phyloP scores from a whole-genome alignment of 305 asterid species.

The Caryopteris hybrid region DNA sequence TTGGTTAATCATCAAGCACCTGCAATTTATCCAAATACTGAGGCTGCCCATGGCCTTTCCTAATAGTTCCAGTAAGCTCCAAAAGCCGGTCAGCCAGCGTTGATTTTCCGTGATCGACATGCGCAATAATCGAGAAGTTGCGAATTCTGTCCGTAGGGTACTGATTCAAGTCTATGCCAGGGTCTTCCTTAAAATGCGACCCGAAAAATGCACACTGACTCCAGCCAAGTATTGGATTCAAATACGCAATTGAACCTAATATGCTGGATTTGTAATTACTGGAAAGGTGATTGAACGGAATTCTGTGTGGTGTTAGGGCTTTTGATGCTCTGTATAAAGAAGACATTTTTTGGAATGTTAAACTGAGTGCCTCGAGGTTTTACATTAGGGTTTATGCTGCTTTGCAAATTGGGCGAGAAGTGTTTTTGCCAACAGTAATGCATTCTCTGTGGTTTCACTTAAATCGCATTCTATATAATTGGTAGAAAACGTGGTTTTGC shows the following conservation, averaged over 20 bases:
- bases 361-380: no score
- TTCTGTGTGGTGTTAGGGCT: slow-evolving; percentile 16
- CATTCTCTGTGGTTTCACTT: no score
- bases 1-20: slow-evolving; percentile 33
- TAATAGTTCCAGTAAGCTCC: slow-evolving; percentile 94
- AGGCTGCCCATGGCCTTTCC: slow-evolving; percentile 95
- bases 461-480: no score
- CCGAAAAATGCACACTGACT: slow-evolving; percentile 58
- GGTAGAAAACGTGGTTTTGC: no score
- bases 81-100: slow-evolving; percentile 95
- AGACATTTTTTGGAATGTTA: slow-evolving; percentile 44
- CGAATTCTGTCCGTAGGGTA: slow-evolving; percentile 75
- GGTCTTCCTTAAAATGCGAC: slow-evolving; percentile 64
- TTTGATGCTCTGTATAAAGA: slow-evolving; percentile 45
- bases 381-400: slow-evolving; percentile 16
- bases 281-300: slow-evolving; percentile 16
- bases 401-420: not conserved
- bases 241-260: slow-evolving; percentile 21
- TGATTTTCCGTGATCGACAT: slow-evolving; percentile 96
- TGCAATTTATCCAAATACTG: slow-evolving; percentile 95
- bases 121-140: slow-evolving; percentile 95
- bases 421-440: not conserved
- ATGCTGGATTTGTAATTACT: not conserved
- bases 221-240: slow-evolving; percentile 35
- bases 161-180: slow-evolving; percentile 60